Evolutionary conservation across 2,329 filamentous ascomycete species (phyloP).

Genomic region (Ophiosphaerella herpotricha): DNA sequence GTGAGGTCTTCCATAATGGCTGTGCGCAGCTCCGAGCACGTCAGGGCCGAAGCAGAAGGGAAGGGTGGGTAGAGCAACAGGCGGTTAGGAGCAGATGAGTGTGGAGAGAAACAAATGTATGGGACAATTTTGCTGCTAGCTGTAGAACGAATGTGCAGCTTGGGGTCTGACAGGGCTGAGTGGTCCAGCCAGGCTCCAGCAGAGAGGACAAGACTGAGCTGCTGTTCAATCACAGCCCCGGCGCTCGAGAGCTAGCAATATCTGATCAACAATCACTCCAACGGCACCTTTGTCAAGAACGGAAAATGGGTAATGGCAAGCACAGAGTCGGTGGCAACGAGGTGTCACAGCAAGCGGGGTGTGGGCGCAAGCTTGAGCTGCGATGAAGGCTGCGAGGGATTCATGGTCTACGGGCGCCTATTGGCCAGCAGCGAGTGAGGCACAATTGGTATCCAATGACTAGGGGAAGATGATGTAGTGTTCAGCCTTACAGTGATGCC

Average conservation of each 20-base stretch:
- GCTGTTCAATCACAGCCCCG: background rate
- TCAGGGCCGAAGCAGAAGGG: background rate
- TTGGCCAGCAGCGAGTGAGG: constrained; percentile 10
- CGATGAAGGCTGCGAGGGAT: constrained; percentile 1
- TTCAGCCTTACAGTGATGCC: constrained; percentile 10
- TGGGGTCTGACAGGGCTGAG: background rate
- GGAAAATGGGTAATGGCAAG: background rate
- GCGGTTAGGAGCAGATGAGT: background rate
- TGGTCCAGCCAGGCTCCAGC: constrained; percentile 4
- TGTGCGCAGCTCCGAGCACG: background rate
- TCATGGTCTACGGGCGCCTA: constrained; percentile 3
- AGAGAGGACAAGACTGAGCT: background rate
- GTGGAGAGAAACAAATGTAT: background rate
- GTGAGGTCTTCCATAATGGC: constrained; percentile 28
- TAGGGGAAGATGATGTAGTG: background rate
- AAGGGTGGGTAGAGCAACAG: constrained; percentile 2
- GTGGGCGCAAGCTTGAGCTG: constrained; percentile 10
- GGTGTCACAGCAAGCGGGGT: constrained; percentile 14
- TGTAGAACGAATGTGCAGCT: background rate
- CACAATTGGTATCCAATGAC: constrained; percentile 12
- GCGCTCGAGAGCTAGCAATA: background rate
- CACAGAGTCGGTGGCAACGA: background rate
- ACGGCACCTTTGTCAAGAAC: background rate
- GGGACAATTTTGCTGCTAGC: background rate
- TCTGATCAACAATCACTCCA: too few relatives aligned